These are phyloP conservation scores for Raffaelea ambrosiae DNA, from an alignment of 2,329 filamentous ascomycete species.

Conservation along the genomic window DNA sequence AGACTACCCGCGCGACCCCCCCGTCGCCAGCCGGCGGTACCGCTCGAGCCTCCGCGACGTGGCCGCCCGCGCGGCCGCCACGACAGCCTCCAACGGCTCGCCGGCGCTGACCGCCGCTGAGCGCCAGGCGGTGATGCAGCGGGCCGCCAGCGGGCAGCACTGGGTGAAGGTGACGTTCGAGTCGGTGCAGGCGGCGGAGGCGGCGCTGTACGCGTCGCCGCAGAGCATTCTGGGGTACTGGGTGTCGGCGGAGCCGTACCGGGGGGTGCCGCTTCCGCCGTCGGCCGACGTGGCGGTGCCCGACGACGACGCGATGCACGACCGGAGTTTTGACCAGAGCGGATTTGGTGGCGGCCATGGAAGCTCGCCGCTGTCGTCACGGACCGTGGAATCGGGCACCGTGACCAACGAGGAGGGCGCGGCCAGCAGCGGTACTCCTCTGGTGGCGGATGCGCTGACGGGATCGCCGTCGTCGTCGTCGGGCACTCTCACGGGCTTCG, in stretches of 20 bases:
- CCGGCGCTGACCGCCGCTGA: constrained; percentile 61
- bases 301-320: constrained; percentile 30
- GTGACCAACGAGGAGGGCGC: constrained; percentile 29
- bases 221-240: constrained; percentile 63
- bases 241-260: constrained; percentile 63
- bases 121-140: constrained; percentile 64
- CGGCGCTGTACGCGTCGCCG: constrained; percentile 61
- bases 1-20: constrained; percentile 84
- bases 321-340: too few relatives aligned
- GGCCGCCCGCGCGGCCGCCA: constrained; percentile 42
- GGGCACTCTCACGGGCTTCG: constrained; percentile 30
- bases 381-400: constrained; percentile 50
- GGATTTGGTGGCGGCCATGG: too few relatives aligned
- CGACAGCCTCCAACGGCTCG: constrained; percentile 30
- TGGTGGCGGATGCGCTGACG: too few relatives aligned
- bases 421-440: too few relatives aligned
- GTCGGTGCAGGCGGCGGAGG: constrained; percentile 60
- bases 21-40: constrained; percentile 59
- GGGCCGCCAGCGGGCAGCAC: constrained; percentile 74
- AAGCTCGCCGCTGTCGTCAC: constrained; percentile 31
- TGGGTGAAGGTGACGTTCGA: constrained; percentile 89
- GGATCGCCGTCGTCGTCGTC: constrained; percentile 25
- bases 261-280: constrained; percentile 49
- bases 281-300: constrained; percentile 55
- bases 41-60: constrained; percentile 67